phyloP scores from a whole-genome alignment of 306 rosid species.

The Biancaea sappan region DNA sequence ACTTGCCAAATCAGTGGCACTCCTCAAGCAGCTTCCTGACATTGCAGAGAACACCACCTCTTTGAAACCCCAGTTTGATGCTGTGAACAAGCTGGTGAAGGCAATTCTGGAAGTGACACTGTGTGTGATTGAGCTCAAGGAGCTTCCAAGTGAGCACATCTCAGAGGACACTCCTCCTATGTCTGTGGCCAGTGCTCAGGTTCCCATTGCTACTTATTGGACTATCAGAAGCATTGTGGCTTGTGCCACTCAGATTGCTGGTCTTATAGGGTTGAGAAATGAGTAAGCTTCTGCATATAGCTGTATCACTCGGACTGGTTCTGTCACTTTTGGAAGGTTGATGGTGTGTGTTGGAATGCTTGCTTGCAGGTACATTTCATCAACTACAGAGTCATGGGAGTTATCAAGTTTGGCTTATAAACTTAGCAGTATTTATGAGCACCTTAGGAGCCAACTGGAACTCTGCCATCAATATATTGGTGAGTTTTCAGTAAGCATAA shows the following conservation, averaged over 20 bases:
- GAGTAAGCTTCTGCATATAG: conserved; percentile 56
- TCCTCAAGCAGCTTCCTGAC: conserved; percentile 72
- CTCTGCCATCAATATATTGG: conserved; percentile 64
- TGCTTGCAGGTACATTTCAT: conserved; percentile 52
- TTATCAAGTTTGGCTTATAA: conserved; percentile 76
- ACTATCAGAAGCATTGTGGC: conserved; percentile 68
- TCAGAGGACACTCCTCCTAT: conserved; percentile 70
- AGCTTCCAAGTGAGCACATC: conserved; percentile 65
- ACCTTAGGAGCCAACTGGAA: conserved; percentile 59
- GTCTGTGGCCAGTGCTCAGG: conserved; percentile 59
- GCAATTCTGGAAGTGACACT: conserved; percentile 59
- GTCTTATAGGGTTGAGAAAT: conserved; percentile 58
- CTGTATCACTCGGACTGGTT: not conserved
- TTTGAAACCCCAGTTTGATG: conserved; percentile 67
- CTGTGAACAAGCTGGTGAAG: conserved; percentile 56
- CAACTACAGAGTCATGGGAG: conserved; percentile 79
- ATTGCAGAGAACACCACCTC: conserved; percentile 50
- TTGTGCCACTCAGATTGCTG: conserved; percentile 62
- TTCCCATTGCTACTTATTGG: conserved; percentile 90
- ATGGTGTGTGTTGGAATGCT: conserved; percentile 6
- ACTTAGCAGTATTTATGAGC: conserved; percentile 59
- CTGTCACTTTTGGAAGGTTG: not conserved
- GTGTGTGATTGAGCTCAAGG: conserved; percentile 59
- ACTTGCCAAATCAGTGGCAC: conserved; percentile 80
- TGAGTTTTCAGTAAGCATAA: conserved; percentile 34